These are phyloP conservation scores for Elongisporangium prolatum DNA, from an alignment of 352 stramenopile genomes.

Conservation along the genomic window DNA sequence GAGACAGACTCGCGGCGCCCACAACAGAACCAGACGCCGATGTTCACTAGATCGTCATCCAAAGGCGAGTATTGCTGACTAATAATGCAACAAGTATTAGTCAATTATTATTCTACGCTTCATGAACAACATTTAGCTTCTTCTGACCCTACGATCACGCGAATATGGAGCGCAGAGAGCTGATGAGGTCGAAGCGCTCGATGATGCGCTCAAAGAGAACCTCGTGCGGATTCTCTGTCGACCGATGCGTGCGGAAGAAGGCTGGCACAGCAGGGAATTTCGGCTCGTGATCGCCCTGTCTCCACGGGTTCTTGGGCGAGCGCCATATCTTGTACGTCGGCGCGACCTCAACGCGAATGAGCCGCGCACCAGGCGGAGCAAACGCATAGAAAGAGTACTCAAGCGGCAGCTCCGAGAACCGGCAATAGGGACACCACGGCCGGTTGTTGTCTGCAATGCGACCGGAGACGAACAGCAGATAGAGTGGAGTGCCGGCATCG, in stretches of 20 bases:
- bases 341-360: conserved; percentile 66
- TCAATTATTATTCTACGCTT: background rate
- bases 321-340: conserved; percentile 66
- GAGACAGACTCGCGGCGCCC: conserved; percentile 14
- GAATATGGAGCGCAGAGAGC: conserved; percentile 35
- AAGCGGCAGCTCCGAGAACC: conserved; percentile 62
- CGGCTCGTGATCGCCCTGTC: conserved; percentile 32
- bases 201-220: conserved; percentile 39
- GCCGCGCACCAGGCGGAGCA: conserved; percentile 39
- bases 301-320: conserved; percentile 39
- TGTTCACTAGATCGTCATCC: background rate
- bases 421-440: conserved; percentile 79
- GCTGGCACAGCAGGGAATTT: conserved; percentile 46
- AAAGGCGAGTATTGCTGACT: background rate
- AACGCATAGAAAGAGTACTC: conserved; percentile 76
- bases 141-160: background rate
- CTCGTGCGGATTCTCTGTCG: conserved; percentile 10
- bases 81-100: background rate
- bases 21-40: conserved; percentile 8
- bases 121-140: background rate
- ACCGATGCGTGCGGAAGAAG: conserved; percentile 32
- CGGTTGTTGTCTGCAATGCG: conserved; percentile 61
- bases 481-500: conserved; percentile 34
- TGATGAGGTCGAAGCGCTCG: conserved; percentile 45
- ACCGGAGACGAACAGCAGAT: conserved; percentile 68